A percentile compares a stretch with the other conserved stretches of the same genome.
phyloP scores from a whole-genome alignment of 345 rosid species.

The Salix viminalis region DNA sequence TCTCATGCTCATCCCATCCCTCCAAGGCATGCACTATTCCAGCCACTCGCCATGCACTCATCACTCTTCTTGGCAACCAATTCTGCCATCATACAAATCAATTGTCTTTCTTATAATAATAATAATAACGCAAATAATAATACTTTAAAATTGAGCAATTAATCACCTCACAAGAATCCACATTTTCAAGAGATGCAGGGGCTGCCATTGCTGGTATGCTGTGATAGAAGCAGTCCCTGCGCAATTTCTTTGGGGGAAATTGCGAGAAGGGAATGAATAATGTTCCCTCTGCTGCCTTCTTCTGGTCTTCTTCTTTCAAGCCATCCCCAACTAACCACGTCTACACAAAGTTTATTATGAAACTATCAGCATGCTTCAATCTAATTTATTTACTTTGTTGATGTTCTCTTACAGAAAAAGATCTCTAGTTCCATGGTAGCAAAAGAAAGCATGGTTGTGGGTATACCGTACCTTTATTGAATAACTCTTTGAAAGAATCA shows the following conservation, averaged over 20 bases:
- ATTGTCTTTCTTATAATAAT: background rate
- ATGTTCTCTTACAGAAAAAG: too few relatives aligned
- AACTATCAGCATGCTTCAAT: too few relatives aligned
- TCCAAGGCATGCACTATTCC: conserved; percentile 65
- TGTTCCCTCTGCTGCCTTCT: conserved; percentile 50
- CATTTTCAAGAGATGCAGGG: conserved; percentile 49
- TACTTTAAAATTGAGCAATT: background rate
- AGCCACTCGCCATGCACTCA: conserved; percentile 68
- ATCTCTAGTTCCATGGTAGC: too few relatives aligned
- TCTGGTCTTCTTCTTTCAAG: conserved; percentile 43
- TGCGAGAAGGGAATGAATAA: conserved; percentile 62
- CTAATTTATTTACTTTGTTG: too few relatives aligned
- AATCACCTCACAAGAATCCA: conserved; percentile 77
- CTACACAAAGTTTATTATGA: conserved; percentile 19
- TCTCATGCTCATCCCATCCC: conserved; percentile 59
- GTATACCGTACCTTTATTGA: conserved; percentile 34
- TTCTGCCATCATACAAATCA: conserved; percentile 28
- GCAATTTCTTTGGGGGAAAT: conserved; percentile 41
- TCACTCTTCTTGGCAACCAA: conserved; percentile 73
- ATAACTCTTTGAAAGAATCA: conserved; percentile 31
- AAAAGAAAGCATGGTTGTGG: too few relatives aligned
- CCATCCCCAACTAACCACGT: conserved; percentile 63
- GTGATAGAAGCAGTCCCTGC: conserved; percentile 55
- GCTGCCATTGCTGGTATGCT: conserved; percentile 55
- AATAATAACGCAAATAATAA: background rate